These are phyloP conservation scores for Suillus placidus DNA, from an alignment of 768 basidiomycete species.

Conservation along the genomic window DNA sequence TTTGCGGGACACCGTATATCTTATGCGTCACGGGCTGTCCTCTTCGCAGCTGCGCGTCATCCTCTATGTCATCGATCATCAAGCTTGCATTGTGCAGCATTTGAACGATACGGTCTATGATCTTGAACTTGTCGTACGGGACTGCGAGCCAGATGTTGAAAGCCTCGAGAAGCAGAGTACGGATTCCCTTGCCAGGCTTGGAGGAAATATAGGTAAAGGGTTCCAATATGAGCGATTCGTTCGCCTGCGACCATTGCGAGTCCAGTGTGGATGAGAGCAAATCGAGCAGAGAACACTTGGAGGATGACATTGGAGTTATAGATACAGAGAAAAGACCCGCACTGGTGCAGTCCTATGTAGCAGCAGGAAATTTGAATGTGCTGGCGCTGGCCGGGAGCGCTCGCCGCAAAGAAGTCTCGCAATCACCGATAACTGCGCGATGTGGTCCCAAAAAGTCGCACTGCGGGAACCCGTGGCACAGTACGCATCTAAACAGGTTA, in stretches of 20 bases:
- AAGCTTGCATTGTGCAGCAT: slow-evolving; percentile 96
- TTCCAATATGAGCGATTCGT: slow-evolving; percentile 59
- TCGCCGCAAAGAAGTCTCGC: background rate
- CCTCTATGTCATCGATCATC: slow-evolving; percentile 95
- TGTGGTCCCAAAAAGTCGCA: background rate
- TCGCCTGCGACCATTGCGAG: slow-evolving; percentile 38
- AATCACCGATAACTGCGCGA: background rate
- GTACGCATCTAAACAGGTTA: background rate
- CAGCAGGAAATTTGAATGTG: background rate
- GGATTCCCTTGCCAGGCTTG: slow-evolving; percentile 92
- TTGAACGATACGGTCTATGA: slow-evolving; percentile 81
- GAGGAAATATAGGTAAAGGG: slow-evolving; percentile 84
- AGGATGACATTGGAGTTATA: slow-evolving; percentile 2
- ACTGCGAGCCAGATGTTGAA: slow-evolving; percentile 94
- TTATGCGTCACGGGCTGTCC: slow-evolving; percentile 90
- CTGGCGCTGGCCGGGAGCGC: background rate
- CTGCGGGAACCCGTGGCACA: background rate
- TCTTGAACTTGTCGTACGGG: slow-evolving; percentile 63
- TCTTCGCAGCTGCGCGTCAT: slow-evolving; percentile 82
- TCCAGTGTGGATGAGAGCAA: background rate
- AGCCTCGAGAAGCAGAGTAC: slow-evolving; percentile 83
- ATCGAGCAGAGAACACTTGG: background rate
- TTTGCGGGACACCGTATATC: slow-evolving; percentile 95
- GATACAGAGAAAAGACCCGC: background rate
- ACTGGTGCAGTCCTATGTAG: background rate